These are phyloP conservation scores for Corylus americana DNA, from an alignment of 306 rosid species.

Conservation along the genomic window DNA sequence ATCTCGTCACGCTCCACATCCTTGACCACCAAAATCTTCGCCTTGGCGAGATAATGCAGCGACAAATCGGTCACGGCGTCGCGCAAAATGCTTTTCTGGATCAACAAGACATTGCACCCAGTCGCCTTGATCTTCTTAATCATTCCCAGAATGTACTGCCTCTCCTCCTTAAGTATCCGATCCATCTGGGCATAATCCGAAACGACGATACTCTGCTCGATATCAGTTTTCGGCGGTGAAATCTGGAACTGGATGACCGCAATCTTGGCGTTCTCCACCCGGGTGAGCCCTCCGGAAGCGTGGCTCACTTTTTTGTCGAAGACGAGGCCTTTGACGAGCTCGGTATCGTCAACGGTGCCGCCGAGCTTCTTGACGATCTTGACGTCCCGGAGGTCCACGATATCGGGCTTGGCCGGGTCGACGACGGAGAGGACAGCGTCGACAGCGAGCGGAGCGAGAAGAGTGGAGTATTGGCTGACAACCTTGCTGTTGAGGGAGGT, in stretches of 20 bases:
- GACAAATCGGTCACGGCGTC: slow-evolving; percentile 97
- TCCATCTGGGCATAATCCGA: slow-evolving; percentile 96
- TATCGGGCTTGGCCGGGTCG: slow-evolving; percentile 60
- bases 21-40: slow-evolving; percentile 90
- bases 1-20: slow-evolving; percentile 97
- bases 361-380: slow-evolving; percentile 97
- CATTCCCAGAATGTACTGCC: slow-evolving; percentile 90
- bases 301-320: slow-evolving; percentile 95
- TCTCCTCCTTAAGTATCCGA: slow-evolving; percentile 90
- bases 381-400: slow-evolving; percentile 84
- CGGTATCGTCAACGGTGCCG: slow-evolving; percentile 87
- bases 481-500: slow-evolving; percentile 96
- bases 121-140: slow-evolving; percentile 90
- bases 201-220: slow-evolving; percentile 93
- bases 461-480: slow-evolving; percentile 86
- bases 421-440: slow-evolving; percentile 80
- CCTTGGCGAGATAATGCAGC: slow-evolving; percentile 89
- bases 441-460: slow-evolving; percentile 93
- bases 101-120: slow-evolving; percentile 87
- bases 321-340: slow-evolving; percentile 73
- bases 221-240: slow-evolving; percentile 91
- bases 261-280: slow-evolving; percentile 90
- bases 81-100: slow-evolving; percentile 92
- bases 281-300: slow-evolving; percentile 92
- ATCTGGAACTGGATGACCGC: slow-evolving; percentile 98